phyloP scores from a whole-genome alignment of 2,329 filamentous ascomycete species.

The Fusarium stilboides region DNA sequence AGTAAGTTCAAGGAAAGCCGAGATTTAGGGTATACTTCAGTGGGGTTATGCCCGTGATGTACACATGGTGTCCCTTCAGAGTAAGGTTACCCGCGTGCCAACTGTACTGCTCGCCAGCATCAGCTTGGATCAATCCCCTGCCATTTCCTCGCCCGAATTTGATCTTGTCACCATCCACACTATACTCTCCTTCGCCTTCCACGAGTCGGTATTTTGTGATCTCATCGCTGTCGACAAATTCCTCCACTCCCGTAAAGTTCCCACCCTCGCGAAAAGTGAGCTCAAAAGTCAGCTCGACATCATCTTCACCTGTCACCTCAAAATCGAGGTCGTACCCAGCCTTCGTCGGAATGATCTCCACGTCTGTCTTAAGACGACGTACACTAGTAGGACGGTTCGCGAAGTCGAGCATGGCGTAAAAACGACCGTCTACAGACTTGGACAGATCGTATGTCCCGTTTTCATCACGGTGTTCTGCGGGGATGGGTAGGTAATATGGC shows the following conservation, averaged over 20 bases:
- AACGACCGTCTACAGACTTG: conserved; percentile 15
- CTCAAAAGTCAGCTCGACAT: conserved; percentile 32
- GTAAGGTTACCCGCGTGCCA: conserved; percentile 26
- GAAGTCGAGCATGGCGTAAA: conserved; percentile 30
- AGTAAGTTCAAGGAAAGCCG: conserved; percentile 3
- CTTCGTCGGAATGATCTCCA: conserved; percentile 13
- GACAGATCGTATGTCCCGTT: conserved; percentile 25
- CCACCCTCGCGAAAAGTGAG: conserved; percentile 26
- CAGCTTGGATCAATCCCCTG: not conserved
- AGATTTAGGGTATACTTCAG: conserved; percentile 29
- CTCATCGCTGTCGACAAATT: conserved; percentile 22
- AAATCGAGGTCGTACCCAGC: conserved; percentile 21
- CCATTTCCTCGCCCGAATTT: conserved; percentile 19
- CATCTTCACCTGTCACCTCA: conserved; percentile 27
- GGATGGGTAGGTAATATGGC: conserved; percentile 24
- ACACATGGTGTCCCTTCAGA: conserved; percentile 12
- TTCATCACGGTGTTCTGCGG: conserved; percentile 3
- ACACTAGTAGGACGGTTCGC: conserved; percentile 17
- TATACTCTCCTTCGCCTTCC: conserved; percentile 20
- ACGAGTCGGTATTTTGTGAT: conserved; percentile 10
- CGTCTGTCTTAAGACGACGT: conserved; percentile 26
- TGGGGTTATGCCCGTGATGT: conserved; percentile 20
- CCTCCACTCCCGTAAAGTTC: conserved; percentile 21
- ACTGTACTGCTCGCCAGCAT: conserved; percentile 28
- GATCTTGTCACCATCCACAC: not conserved